phyloP scores from a whole-genome alignment of 1,139 yeast genomes.

The Yamadazyma mexicana region DNA sequence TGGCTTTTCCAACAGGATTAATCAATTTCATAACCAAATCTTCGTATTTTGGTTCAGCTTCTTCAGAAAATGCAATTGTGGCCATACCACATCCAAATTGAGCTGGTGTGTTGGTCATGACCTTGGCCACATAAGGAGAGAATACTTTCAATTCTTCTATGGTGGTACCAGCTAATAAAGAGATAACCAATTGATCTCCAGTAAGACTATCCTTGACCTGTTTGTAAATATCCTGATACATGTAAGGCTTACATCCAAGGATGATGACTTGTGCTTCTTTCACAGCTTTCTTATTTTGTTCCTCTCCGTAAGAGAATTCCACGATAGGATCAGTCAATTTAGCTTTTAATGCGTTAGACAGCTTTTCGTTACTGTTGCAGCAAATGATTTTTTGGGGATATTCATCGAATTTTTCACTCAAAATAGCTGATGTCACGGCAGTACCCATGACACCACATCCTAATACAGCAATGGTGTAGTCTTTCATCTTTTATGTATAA shows the following conservation, averaged over 20 bases:
- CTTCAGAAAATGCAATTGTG: slow-evolving; percentile 67
- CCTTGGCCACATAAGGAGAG: slow-evolving; percentile 69
- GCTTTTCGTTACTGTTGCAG: slow-evolving; percentile 62
- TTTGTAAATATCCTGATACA: slow-evolving; percentile 61
- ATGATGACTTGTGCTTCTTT: slow-evolving; percentile 66
- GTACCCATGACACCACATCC: slow-evolving; percentile 98
- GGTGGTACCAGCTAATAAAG: slow-evolving; percentile 91
- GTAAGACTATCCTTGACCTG: slow-evolving; percentile 43
- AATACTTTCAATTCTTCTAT: slow-evolving; percentile 61
- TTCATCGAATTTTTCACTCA: slow-evolving; percentile 46
- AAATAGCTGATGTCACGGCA: slow-evolving; percentile 86
- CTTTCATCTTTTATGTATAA: slow-evolving; percentile 32
- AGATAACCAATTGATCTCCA: slow-evolving; percentile 65
- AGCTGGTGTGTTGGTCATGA: slow-evolving; percentile 99
- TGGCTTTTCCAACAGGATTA: slow-evolving; percentile 66
- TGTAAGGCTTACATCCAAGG: slow-evolving; percentile 84
- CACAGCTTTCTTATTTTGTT: slow-evolving; percentile 57
- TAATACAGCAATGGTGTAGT: slow-evolving; percentile 71
- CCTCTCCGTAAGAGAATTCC: slow-evolving; percentile 54
- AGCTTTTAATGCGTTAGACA: slow-evolving; percentile 47
- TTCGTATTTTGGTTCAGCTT: slow-evolving; percentile 47
- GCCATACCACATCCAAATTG: slow-evolving; percentile 93
- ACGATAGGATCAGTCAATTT: slow-evolving; percentile 45
- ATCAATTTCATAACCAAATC: slow-evolving; percentile 58
- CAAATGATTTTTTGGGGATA: slow-evolving; percentile 73